Percentiles rank a stretch among this genome's conserved stretches.
Conservation (phyloP, 139 green algal species). For the Tetradesmus lagerheimii region DNA sequence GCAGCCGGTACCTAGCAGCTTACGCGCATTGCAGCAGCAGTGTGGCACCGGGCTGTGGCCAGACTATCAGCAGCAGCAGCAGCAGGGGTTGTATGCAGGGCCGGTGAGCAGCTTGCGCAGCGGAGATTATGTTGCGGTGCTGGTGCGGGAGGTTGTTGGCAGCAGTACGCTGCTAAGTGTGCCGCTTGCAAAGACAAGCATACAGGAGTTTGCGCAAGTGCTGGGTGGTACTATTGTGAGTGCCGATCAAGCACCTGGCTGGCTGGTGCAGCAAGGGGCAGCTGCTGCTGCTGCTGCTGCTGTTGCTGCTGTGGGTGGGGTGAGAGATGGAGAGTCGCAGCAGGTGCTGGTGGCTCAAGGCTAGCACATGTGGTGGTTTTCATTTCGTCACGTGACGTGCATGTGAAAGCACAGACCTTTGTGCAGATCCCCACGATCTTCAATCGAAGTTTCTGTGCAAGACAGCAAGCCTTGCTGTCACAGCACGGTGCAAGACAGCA, state of each 20-base stretch:
- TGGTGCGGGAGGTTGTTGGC: conserved; percentile 46
- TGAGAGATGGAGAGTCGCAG: neutral
- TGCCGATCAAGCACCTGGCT: neutral
- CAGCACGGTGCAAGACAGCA: too few relatives aligned
- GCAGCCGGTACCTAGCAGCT: neutral
- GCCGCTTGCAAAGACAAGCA: conserved; percentile 61
- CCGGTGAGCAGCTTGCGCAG: conserved; percentile 49
- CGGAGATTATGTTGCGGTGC: conserved; percentile 77
- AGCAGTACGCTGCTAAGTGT: conserved; percentile 55
- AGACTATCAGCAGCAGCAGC: conserved; percentile 18
- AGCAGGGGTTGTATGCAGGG: neutral
- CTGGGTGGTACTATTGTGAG: conserved; percentile 59
- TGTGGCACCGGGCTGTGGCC: neutral
- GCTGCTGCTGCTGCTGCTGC: neutral
- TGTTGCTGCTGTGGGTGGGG: neutral
- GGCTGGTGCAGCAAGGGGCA: neutral
- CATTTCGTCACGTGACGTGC: too few relatives aligned
- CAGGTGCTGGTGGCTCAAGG: neutral
- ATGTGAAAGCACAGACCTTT: too few relatives aligned
- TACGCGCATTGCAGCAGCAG: conserved; percentile 21
- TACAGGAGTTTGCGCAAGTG: conserved; percentile 61
- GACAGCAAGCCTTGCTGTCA: too few relatives aligned
- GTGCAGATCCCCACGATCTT: too few relatives aligned
- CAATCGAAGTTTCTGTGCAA: too few relatives aligned
- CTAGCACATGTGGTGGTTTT: too few relatives aligned